Evolutionary conservation across 768 basidiomycete species (phyloP), one percentile per base, ranked within the genome.

Genomic region (Xanthoconium purpureum): DNA sequence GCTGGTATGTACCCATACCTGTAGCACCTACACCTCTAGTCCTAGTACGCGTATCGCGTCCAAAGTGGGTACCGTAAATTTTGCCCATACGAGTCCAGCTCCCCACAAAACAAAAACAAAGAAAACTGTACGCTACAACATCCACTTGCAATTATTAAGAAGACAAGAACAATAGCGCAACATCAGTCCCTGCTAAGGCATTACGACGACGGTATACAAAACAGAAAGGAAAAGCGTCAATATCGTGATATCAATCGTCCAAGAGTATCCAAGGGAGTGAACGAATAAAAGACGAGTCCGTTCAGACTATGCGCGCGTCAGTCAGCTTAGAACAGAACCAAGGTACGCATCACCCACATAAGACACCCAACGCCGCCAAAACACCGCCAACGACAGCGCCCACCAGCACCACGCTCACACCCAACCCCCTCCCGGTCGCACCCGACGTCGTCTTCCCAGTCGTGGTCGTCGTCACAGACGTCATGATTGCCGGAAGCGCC

Each of bases 401-500:
- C 20, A 17, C 37, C 38, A 32, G 17, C 15, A 24, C 20, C 24
- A 4, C 4, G 5, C 24, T 28, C 36, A 39, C 12, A 8, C 3
- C 10, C 40, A 9, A 35, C 14, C 20, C 18, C 4, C 7, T 8
- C 5, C 6, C 15, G 18, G 18, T 8, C 3, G 36, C 47, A 17
- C 61, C 33, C 6, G 50, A 54, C 15, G 39, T 17, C 11, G 17
- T 7, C 13, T 33, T 43, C 4, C 24, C 24, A 14, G 15, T 1
- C 29, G 54, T 18, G 6, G 52, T 9, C 36, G 58, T 8, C 6
- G 54, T 3, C 17, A 57, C 44, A 66, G 4, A 75, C 78, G 62
- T 70, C 55, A 70, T 57, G 72, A 69, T 17, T 71, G 64, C 24
- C 69, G 79, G 51, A 8, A 91, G 78, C 3, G 44, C 66, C 17